These are phyloP conservation scores for Penicillium paxilli DNA, from an alignment of 495 filamentous ascomycete genomes.

Conservation along the genomic window DNA sequence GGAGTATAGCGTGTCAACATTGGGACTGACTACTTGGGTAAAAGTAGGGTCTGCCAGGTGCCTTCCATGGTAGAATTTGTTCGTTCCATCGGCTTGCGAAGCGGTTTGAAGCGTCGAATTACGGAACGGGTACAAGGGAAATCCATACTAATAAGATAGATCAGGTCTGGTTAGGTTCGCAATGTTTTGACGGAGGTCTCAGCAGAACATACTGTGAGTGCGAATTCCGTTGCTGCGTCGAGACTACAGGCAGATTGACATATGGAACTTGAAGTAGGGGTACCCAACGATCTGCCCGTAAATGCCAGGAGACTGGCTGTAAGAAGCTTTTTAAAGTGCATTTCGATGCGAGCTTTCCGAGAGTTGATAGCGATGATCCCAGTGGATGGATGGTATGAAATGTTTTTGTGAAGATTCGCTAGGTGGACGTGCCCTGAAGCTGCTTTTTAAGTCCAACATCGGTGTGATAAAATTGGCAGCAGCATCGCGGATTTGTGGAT, in stretches of 20 bases:
- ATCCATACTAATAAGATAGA: neutral
- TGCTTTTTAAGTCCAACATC: too few relatives aligned
- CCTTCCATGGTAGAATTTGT: neutral
- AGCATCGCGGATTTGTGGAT: too few relatives aligned
- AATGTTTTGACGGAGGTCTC: too few relatives aligned
- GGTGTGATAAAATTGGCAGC: too few relatives aligned
- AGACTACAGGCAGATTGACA: too few relatives aligned
- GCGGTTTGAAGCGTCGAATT: neutral
- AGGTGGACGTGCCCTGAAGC: too few relatives aligned
- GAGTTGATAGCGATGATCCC: too few relatives aligned
- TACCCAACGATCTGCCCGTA: neutral
- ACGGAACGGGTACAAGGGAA: neutral
- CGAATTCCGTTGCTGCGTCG: neutral
- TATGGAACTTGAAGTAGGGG: neutral
- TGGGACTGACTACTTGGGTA: neutral
- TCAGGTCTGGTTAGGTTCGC: neutral
- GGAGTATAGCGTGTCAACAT: slow-evolving; percentile 10
- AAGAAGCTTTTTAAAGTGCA: too few relatives aligned
- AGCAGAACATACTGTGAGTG: neutral
- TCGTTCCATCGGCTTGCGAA: neutral
- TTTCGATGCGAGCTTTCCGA: too few relatives aligned
- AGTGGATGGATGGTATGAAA: too few relatives aligned
- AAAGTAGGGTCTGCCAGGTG: neutral
- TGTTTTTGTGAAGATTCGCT: too few relatives aligned
- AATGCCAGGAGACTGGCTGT: too few relatives aligned